Evolutionary conservation across 2,329 filamentous ascomycete genomes (phyloP).

Genomic region (Diplocarpon rosae): DNA sequence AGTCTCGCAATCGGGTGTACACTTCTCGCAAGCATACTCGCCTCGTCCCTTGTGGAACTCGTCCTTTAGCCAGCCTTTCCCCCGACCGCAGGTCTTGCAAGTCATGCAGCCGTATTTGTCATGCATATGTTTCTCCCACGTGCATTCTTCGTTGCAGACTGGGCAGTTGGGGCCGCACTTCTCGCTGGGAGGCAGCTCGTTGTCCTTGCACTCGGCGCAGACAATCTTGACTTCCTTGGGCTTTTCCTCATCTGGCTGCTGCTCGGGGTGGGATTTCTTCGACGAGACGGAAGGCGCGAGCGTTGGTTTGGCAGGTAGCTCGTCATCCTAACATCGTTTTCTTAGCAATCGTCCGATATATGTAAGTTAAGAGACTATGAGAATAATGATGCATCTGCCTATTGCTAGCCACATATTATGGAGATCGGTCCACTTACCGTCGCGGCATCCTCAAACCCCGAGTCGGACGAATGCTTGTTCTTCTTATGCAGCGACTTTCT

Average conservation of each 20-base stretch:
- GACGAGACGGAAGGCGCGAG: neutral
- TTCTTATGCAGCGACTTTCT: neutral
- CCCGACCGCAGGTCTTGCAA: constrained; percentile 1
- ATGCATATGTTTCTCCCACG: constrained; percentile 4
- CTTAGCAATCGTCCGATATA: no score
- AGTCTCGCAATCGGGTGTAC: constrained; percentile 3
- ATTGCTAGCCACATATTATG: neutral
- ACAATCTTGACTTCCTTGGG: neutral
- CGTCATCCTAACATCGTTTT: neutral
- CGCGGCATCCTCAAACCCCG: neutral
- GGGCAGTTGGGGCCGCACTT: neutral
- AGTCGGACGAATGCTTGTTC: neutral
- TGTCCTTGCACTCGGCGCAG: neutral
- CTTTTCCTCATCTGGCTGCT: neutral
- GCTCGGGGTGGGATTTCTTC: neutral
- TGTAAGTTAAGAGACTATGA: no score
- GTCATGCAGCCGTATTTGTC: constrained; percentile 2
- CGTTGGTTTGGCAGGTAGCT: neutral
- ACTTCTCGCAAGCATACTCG: constrained; percentile 6
- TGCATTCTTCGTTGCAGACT: constrained; percentile 1
- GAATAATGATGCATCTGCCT: neutral
- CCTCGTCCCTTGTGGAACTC: constrained; percentile 4
- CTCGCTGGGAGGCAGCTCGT: neutral
- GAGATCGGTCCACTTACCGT: neutral
- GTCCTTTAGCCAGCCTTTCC: constrained; percentile 1